Conservation (phyloP, 1,284 basidiomycete genomes). For the Anthracocystis panici-leucophaei region DNA sequence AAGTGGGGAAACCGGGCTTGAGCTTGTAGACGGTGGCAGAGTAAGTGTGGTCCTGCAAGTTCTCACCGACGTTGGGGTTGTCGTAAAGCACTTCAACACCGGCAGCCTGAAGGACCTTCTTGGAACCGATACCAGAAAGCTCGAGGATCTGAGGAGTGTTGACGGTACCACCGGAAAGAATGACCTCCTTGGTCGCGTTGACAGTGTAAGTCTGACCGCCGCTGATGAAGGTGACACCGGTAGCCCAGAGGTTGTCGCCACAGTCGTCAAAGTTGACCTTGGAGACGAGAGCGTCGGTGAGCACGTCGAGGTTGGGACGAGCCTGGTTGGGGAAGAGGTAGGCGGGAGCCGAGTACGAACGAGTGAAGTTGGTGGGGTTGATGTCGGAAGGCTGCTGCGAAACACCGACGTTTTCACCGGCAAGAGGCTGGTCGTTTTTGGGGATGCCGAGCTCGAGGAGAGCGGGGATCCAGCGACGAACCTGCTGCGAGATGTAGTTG, state of each 20-base stretch:
- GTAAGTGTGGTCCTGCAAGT: conserved; percentile 72
- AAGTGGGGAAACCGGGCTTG: conserved; percentile 51
- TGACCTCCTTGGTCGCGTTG: conserved; percentile 58
- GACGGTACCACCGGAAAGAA: conserved; percentile 61
- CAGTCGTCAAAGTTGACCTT: conserved; percentile 55
- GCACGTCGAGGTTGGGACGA: conserved; percentile 55
- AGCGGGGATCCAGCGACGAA: conserved; percentile 52
- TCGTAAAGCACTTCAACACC: conserved; percentile 66
- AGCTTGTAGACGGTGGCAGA: conserved; percentile 60
- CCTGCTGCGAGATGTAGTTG: conserved; percentile 59
- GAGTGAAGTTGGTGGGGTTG: conserved; percentile 59
- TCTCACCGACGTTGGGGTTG: conserved; percentile 70
- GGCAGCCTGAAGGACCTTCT: conserved; percentile 68
- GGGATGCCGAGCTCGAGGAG: conserved; percentile 51
- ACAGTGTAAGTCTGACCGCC: conserved; percentile 53
- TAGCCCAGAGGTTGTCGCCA: conserved; percentile 37
- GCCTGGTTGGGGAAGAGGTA: conserved; percentile 62
- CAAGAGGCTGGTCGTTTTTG: conserved; percentile 52
- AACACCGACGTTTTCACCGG: conserved; percentile 62
- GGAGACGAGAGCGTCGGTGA: conserved; percentile 54
- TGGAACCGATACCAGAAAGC: conserved; percentile 73
- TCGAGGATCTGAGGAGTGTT: conserved; percentile 72
- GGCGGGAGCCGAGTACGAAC: conserved; percentile 63
- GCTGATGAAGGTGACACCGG: conserved; percentile 49
- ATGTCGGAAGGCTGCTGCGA: conserved; percentile 64